A percentile compares a stretch with the other conserved stretches of the same genome.
Conservation (phyloP, 202 grass and related monocot species). For the Miscanthus sacchariflorus region DNA sequence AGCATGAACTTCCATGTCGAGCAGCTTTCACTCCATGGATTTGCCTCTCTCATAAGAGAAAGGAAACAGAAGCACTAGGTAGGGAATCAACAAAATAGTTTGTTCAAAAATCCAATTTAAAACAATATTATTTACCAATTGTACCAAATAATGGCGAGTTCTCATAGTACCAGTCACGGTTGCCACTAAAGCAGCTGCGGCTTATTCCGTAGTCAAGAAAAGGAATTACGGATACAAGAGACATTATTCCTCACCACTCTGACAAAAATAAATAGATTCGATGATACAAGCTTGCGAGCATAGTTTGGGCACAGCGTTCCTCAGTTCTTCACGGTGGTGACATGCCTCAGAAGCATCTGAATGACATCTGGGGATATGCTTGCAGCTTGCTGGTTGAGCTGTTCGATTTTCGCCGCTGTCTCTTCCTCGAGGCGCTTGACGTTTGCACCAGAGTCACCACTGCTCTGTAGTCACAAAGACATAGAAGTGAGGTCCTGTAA, state of each 20-base stretch:
- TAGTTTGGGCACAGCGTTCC: neutral
- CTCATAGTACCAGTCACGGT: conserved; percentile 10
- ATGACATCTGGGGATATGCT: conserved; percentile 68
- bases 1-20: neutral
- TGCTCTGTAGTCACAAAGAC: conserved; percentile 51
- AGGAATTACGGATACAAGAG: neutral
- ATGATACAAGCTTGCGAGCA: neutral
- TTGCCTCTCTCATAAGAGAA: neutral
- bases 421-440: conserved; percentile 79
- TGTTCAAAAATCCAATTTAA: neutral
- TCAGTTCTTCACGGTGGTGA: conserved; percentile 73
- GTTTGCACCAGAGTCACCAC: conserved; percentile 69
- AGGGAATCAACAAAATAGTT: neutral
- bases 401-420: conserved; percentile 56
- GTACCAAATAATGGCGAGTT: conserved; percentile 3
- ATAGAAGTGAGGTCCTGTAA: neutral
- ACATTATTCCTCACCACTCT: conserved; percentile 5
- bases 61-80: neutral
- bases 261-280: conserved; percentile 1
- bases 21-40: neutral
- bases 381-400: conserved; percentile 57
- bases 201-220: conserved; percentile 29
- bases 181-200: neutral
- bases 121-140: conserved; percentile 43
- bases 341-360: conserved; percentile 75